phyloP scores from a whole-genome alignment of 208 protist species.

The Wallacemonas collosoma region DNA sequence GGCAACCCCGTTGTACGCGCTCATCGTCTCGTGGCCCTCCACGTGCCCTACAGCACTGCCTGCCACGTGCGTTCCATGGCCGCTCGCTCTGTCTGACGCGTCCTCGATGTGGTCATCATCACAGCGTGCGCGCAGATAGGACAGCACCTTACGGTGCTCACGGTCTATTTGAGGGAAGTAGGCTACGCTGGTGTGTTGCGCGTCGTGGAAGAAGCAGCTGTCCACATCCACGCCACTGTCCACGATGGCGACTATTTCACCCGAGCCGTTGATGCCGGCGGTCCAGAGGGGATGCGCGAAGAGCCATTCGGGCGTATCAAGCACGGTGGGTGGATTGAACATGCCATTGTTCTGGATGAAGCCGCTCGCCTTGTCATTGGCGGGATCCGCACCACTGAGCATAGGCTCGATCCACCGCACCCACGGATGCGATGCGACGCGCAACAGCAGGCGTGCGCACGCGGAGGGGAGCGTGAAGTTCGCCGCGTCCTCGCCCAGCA shows the following conservation, averaged over 20 bases:
- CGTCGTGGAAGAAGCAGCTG: slow-evolving; percentile 90
- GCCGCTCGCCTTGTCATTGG: slow-evolving; percentile 42
- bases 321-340: neutral
- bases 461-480: neutral
- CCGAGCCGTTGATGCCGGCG: slow-evolving; percentile 62
- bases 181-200: slow-evolving; percentile 34
- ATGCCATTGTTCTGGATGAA: slow-evolving; percentile 39
- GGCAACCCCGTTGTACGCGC: slow-evolving; percentile 77
- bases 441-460: slow-evolving; percentile 22
- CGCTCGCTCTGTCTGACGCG: slow-evolving; percentile 32
- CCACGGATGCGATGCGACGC: slow-evolving; percentile 44
- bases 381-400: slow-evolving; percentile 23
- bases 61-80: slow-evolving; percentile 90
- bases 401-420: slow-evolving; percentile 78
- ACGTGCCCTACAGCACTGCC: slow-evolving; percentile 61
- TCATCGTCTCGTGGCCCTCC: slow-evolving; percentile 2
- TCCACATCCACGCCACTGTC: slow-evolving; percentile 86
- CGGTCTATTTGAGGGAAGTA: slow-evolving; percentile 71
- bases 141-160: slow-evolving; percentile 85
- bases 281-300: slow-evolving; percentile 54
- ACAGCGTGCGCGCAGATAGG: slow-evolving; percentile 41
- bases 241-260: slow-evolving; percentile 83
- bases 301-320: neutral
- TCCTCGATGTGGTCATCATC: neutral
- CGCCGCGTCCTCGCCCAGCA: neutral